Conservation (phyloP, 1,139 yeast genomes). For the Yamadazyma sp. region DNA sequence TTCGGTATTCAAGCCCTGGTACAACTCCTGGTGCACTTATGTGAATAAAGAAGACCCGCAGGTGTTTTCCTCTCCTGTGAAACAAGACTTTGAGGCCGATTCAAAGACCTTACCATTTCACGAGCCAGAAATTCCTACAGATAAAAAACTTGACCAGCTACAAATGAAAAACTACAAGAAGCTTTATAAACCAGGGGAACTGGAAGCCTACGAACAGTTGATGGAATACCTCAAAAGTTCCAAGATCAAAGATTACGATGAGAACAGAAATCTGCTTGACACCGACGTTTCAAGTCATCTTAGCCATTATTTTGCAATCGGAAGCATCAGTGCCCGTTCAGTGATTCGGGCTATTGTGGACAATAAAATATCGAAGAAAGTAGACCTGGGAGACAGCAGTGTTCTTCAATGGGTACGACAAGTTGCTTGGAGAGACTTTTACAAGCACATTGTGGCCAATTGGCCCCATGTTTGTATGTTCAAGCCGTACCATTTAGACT, state of each 20-base stretch:
- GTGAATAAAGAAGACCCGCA: slow-evolving; percentile 9
- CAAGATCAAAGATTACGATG: slow-evolving; percentile 29
- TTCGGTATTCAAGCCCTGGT: slow-evolving; percentile 57
- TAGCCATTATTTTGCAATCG: slow-evolving; percentile 48
- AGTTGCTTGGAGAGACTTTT: slow-evolving; percentile 60
- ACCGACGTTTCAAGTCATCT: slow-evolving; percentile 38
- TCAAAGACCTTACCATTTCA: slow-evolving; percentile 31
- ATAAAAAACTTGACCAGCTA: slow-evolving; percentile 8
- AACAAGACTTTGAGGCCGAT: slow-evolving; percentile 57
- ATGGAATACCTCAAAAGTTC: slow-evolving; percentile 25
- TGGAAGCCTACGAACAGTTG: slow-evolving; percentile 32
- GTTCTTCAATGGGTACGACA: slow-evolving; percentile 48
- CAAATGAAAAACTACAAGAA: slow-evolving; percentile 12
- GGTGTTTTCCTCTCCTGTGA: slow-evolving; percentile 12
- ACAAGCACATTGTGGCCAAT: slow-evolving; percentile 45
- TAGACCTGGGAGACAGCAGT: slow-evolving; percentile 30
- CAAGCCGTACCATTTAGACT: slow-evolving; percentile 47
- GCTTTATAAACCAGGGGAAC: slow-evolving; percentile 37
- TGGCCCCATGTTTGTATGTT: slow-evolving; percentile 56
- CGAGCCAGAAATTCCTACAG: slow-evolving; percentile 12
- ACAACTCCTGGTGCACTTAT: slow-evolving; percentile 40
- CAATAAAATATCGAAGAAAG: slow-evolving; percentile 20
- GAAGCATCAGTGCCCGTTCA: slow-evolving; percentile 43
- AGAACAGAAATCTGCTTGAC: slow-evolving; percentile 25
- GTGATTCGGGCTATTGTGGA: slow-evolving; percentile 29